Conservation (phyloP, 345 rosid genomes). For the Syzygium oleosum region DNA sequence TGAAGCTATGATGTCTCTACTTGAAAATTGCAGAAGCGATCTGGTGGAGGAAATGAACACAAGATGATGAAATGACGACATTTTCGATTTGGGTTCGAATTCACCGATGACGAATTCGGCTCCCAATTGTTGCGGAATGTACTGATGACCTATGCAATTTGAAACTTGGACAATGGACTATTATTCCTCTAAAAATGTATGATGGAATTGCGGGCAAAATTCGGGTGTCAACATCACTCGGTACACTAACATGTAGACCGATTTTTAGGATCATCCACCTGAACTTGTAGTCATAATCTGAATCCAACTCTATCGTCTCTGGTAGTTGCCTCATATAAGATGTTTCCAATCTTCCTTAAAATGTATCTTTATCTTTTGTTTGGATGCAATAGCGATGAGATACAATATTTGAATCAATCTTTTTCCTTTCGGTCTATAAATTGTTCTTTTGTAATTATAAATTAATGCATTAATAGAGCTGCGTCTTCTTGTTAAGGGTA, state of each 20-base stretch:
- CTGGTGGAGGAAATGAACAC: not conserved
- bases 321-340: not conserved
- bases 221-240: not conserved
- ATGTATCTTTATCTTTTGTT: not conserved
- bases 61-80: not conserved
- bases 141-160: not conserved
- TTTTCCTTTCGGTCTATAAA: not conserved
- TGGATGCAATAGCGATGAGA: not conserved
- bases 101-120: not conserved
- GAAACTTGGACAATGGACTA: not conserved
- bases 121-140: not conserved
- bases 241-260: rapidly evolving
- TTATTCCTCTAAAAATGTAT: not conserved
- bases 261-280: not conserved
- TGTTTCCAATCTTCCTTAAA: not conserved
- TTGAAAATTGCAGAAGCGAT: not conserved
- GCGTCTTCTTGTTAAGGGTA: not conserved
- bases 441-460: not conserved
- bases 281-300: not conserved
- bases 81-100: not conserved
- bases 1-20: not conserved
- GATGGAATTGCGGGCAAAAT: not conserved
- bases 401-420: not conserved
- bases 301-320: not conserved
- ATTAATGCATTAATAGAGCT: not conserved